Conservation (phyloP, 805 yeast genomes). For the Candida caryicola region DNA sequence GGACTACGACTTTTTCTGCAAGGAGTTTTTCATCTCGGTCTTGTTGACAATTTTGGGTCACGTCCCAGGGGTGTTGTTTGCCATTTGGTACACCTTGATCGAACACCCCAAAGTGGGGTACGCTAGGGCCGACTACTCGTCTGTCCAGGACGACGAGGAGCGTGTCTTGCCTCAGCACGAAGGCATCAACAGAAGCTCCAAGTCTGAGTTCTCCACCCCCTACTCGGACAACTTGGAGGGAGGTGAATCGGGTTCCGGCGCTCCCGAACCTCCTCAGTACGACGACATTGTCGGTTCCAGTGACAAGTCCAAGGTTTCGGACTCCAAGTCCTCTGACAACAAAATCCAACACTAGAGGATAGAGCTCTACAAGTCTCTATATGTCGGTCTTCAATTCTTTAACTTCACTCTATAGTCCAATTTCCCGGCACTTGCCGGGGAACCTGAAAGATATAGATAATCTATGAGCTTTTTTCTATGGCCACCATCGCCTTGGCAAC, state of each 20-base stretch:
- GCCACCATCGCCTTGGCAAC: constrained; percentile 84
- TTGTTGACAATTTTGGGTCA: constrained; percentile 33
- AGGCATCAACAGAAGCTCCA: not conserved
- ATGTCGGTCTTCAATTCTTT: too few species aligned
- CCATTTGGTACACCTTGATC: constrained; percentile 21
- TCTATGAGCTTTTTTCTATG: constrained; percentile 42
- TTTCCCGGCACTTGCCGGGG: too few species aligned
- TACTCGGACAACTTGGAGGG: not conserved
- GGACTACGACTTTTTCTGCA: constrained; percentile 28
- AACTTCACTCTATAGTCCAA: not conserved
- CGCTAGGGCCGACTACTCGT: constrained; percentile 14
- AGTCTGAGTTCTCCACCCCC: not conserved
- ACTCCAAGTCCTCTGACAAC: constrained; percentile 23
- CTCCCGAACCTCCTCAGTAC: constrained; percentile 22
- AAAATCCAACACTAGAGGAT: constrained; percentile 30
- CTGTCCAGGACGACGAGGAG: not conserved
- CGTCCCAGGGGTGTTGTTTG: constrained; percentile 32
- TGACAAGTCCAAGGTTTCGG: constrained; percentile 3
- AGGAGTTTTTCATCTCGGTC: constrained; percentile 32
- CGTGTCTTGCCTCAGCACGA: not conserved
- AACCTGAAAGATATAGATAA: too few species aligned
- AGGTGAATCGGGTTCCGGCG: not conserved
- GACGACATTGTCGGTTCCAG: constrained; percentile 21
- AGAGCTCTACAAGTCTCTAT: too few species aligned
- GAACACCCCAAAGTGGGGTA: constrained; percentile 17